Evolutionary conservation across 2,329 filamentous ascomycete species (phyloP), one percentile per base, ranked within the genome.

Genomic region (Ceratocystis alfenasii): DNA sequence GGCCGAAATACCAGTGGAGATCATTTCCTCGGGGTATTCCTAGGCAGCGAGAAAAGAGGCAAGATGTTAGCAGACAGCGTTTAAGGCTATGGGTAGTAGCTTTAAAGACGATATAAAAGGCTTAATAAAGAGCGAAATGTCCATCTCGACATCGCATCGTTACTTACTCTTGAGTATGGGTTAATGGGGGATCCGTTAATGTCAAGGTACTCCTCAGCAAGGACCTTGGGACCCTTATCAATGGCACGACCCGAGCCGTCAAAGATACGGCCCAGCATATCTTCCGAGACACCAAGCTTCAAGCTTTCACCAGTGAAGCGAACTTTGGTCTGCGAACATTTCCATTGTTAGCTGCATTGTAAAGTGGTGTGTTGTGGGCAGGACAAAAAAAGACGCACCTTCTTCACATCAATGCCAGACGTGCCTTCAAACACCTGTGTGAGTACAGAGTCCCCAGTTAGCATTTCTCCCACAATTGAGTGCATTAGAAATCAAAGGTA

Each of bases 1-100:
- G 74, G 94, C 92, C 69, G 93, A 97, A 77, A 99, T 99, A 86
- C 94, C 94, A 61, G 94, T 99, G 45, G 93, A 94, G 73, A 99
- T 97, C 93, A 99, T 99, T 79, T 99, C 95, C 80, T 99, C 94
- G 73, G 94, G 94, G 75, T 99, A 99, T 71, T 96, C 90, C 90
- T 95, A 70, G 10, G 10, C 36, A 41, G 28, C 8, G 55, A 30
- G 5, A 53, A 28, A 53, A 69, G 2, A 28, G 20, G 8, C 44
- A 5, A 15, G 59, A 10, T 55, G 55, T 15, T 20, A 48, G 12
- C 12, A 33, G 65, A 46, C 41, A 63, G 41, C 28, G 20, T 20
- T 15, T 50, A 25, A 25, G 62, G n/a, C 10, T 17, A n/a, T 4
- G 17, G 62, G 28, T 25, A 25, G 17, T 12, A 20, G 15, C 44